A percentile compares a stretch with the other conserved stretches of the same genome.
Evolutionary conservation across 176 grass and related monocot species (phyloP).

Genomic region (Tuctoria greenei): DNA sequence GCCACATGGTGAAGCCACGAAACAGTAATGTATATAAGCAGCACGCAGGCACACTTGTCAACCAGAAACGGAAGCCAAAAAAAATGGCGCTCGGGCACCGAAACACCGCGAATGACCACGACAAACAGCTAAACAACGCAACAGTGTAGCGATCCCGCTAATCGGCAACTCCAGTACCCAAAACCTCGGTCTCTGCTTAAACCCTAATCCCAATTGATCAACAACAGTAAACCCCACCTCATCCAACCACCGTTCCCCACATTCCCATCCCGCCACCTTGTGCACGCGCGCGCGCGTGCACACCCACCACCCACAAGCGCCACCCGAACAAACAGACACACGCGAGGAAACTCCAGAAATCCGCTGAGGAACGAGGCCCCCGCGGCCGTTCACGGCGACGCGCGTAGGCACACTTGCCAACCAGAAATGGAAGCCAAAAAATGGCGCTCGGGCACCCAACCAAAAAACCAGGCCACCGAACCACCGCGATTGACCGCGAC

Average conservation of each 20-base stretch:
- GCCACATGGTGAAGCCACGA: not conserved
- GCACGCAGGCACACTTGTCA: not conserved
- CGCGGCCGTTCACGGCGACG: too few species aligned
- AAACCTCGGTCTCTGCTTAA: constrained; percentile 12
- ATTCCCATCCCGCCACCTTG: not conserved
- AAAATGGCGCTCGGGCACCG: constrained; percentile 20
- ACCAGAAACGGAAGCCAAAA: not conserved
- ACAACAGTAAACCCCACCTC: constrained; percentile 13
- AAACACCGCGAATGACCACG: not conserved
- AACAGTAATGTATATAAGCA: not conserved
- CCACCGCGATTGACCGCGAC: not conserved
- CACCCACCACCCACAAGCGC: not conserved
- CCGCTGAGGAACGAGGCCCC: not conserved
- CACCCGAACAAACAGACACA: not conserved
- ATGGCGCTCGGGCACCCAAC: not conserved
- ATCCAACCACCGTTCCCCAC: not conserved
- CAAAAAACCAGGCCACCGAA: not conserved
- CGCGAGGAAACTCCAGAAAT: not conserved
- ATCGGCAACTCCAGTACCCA: not conserved
- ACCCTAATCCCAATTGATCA: constrained; percentile 42
- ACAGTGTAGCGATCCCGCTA: not conserved
- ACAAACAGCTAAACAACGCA: not conserved
- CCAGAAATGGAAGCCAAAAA: too few species aligned
- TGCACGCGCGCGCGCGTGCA: not conserved
- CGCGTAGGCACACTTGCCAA: not conserved